These are phyloP conservation scores for Ogataea hybrid DNA, from an alignment of 1,139 yeast species.

Conservation along the genomic window DNA sequence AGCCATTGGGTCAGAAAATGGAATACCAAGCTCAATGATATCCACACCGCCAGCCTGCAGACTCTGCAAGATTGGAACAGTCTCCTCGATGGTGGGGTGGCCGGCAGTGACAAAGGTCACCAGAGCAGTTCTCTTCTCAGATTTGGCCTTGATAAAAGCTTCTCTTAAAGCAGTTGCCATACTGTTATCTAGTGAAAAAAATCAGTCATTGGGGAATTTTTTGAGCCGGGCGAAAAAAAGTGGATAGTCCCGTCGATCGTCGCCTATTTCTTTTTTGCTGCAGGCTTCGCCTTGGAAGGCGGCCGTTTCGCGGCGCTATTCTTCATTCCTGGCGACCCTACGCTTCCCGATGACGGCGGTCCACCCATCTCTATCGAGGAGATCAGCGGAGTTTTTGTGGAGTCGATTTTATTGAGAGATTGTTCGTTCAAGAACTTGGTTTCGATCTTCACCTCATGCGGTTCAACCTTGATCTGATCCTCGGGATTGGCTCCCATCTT, in stretches of 20 bases:
- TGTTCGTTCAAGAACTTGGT: slow-evolving; percentile 16
- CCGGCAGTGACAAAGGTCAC: slow-evolving; percentile 95
- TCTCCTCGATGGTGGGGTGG: slow-evolving; percentile 82
- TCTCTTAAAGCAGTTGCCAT: slow-evolving; percentile 71
- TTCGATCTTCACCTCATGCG: slow-evolving; percentile 26
- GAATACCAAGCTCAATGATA: slow-evolving; percentile 90
- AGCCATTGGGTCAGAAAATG: slow-evolving; percentile 98
- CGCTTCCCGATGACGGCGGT: slow-evolving; percentile 4
- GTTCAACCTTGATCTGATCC: slow-evolving; percentile 21
- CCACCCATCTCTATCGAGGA: slow-evolving; percentile 4
- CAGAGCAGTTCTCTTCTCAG: slow-evolving; percentile 80
- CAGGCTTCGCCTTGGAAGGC: slow-evolving; percentile 7
- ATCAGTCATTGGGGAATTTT: slow-evolving; percentile 10
- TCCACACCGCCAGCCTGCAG: slow-evolving; percentile 96
- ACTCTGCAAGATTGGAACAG: slow-evolving; percentile 80
- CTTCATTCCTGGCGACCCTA: slow-evolving; percentile 8
- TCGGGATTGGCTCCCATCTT: slow-evolving; percentile 34
- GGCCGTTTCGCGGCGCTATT: slow-evolving; percentile 10
- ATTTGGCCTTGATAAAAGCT: slow-evolving; percentile 68
- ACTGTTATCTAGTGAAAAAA: slow-evolving; percentile 11
- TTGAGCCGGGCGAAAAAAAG: slow-evolving; percentile 1
- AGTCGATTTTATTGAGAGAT: slow-evolving; percentile 11
- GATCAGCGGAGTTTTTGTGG: slow-evolving; percentile 6
- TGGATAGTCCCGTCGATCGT: slow-evolving; percentile 7
- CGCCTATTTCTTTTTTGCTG: slow-evolving; percentile 9